Conservation (phyloP, 2,329 filamentous ascomycete species). For the Colletotrichum sojae region DNA sequence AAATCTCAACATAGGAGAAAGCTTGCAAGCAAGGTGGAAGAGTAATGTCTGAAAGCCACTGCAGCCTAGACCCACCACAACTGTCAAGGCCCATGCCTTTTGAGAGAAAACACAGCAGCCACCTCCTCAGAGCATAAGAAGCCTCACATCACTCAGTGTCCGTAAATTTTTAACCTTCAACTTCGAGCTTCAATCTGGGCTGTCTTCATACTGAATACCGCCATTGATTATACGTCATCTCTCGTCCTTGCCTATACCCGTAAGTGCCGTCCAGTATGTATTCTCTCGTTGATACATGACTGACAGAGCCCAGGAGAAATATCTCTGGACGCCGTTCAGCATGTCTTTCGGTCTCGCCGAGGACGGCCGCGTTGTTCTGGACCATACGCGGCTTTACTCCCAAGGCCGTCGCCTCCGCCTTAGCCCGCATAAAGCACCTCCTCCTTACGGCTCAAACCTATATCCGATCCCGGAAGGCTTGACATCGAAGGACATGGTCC, state of each 20-base stretch:
- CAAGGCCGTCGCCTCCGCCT: slow-evolving; percentile 5
- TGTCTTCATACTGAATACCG: background rate
- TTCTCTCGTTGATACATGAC: background rate
- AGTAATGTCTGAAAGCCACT: too few species aligned
- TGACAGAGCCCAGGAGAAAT: background rate
- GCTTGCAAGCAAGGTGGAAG: too few species aligned
- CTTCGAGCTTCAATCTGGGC: background rate
- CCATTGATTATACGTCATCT: background rate
- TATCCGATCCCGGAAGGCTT: background rate
- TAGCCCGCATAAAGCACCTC: background rate
- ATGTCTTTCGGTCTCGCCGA: slow-evolving; percentile 1
- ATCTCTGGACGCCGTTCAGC: background rate
- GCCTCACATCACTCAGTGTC: background rate
- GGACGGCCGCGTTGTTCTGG: background rate
- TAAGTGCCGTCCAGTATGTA: background rate
- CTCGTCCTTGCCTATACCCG: background rate
- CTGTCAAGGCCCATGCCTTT: too few species aligned
- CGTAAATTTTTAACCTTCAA: too few species aligned
- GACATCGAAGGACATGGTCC: background rate
- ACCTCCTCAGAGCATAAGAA: background rate
- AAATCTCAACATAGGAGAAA: too few species aligned
- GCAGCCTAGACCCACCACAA: too few species aligned
- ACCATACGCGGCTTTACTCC: background rate
- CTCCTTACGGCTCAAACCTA: slow-evolving; percentile 1
- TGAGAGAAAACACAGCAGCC: background rate